Conservation (phyloP, 2,329 filamentous ascomycete genomes). For the Pseudopithomyces maydicus region DNA sequence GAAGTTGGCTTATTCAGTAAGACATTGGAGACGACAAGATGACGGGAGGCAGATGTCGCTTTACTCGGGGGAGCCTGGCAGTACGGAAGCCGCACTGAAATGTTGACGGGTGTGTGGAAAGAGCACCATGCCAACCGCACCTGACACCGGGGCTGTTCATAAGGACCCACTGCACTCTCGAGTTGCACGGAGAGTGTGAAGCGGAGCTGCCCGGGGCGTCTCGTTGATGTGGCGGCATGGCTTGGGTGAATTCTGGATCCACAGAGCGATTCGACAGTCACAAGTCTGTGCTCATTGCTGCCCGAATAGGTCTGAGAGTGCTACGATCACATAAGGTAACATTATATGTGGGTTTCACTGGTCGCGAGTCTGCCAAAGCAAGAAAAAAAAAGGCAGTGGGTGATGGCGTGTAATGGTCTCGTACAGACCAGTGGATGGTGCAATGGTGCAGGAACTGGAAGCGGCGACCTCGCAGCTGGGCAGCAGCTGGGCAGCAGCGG, state of each 20-base stretch:
- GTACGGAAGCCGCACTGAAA: background rate
- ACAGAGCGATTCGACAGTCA: background rate
- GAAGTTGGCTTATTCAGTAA: constrained; percentile 9
- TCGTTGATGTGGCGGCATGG: background rate
- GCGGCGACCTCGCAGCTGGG: too few relatives aligned
- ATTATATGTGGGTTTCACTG: too few relatives aligned
- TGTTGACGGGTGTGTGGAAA: background rate
- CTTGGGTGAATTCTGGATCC: too few relatives aligned
- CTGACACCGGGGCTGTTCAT: background rate
- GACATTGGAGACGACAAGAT: constrained; percentile 22
- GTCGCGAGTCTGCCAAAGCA: too few relatives aligned
- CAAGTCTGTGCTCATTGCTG: background rate
- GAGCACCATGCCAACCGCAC: background rate
- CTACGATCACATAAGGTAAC: too few relatives aligned
- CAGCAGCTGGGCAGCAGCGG: too few relatives aligned
- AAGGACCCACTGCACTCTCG: background rate
- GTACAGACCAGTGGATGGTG: too few relatives aligned
- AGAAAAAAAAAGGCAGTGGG: too few relatives aligned
- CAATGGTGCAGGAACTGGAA: too few relatives aligned
- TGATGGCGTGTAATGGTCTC: too few relatives aligned
- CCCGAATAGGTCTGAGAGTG: background rate
- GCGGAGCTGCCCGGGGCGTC: background rate
- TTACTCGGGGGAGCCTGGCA: background rate
- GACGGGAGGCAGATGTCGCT: constrained; percentile 1
- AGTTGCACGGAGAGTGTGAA: background rate